Conservation (phyloP, 352 stramenopile genomes). For the Aphanomyces euteiches region DNA sequence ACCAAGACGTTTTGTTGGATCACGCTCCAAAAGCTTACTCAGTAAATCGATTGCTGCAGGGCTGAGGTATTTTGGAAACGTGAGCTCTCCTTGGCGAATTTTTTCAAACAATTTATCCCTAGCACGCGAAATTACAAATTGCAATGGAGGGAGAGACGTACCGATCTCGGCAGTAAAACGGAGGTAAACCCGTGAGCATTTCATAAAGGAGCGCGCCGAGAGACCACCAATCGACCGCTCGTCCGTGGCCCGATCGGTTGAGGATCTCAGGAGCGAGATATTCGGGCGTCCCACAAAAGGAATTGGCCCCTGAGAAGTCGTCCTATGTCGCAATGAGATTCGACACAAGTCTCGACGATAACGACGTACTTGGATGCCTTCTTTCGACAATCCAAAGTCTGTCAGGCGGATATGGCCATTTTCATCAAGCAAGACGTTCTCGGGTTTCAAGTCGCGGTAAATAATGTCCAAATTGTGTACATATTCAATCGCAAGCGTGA, state of each 20-base stretch:
- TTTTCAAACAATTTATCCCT: slow-evolving; percentile 96
- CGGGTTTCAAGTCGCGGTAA: slow-evolving; percentile 96
- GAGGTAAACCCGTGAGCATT: slow-evolving; percentile 72
- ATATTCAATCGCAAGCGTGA: slow-evolving; percentile 94
- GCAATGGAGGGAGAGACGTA: background rate
- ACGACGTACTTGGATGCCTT: slow-evolving; percentile 52
- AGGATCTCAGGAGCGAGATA: slow-evolving; percentile 99
- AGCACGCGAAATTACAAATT: slow-evolving; percentile 69
- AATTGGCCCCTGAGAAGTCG: slow-evolving; percentile 94
- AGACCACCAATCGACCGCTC: slow-evolving; percentile 98
- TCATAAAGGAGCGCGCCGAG: slow-evolving; percentile 86
- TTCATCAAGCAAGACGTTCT: slow-evolving; percentile 97
- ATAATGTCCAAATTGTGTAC: slow-evolving; percentile 94
- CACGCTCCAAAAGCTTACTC: slow-evolving; percentile 89
- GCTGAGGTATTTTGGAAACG: slow-evolving; percentile 94
- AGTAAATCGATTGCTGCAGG: slow-evolving; percentile 82
- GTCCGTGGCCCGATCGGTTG: slow-evolving; percentile 93
- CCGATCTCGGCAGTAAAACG: slow-evolving; percentile 95
- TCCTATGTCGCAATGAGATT: slow-evolving; percentile 85
- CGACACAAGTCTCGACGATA: slow-evolving; percentile 29
- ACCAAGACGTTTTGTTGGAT: slow-evolving; percentile 91
- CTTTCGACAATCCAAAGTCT: slow-evolving; percentile 95
- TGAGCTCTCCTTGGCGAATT: slow-evolving; percentile 93
- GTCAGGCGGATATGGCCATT: slow-evolving; percentile 96
- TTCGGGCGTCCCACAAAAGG: slow-evolving; percentile 96